Conservation (phyloP, 2,329 filamentous ascomycete species). For the Passalora sequoiae region DNA sequence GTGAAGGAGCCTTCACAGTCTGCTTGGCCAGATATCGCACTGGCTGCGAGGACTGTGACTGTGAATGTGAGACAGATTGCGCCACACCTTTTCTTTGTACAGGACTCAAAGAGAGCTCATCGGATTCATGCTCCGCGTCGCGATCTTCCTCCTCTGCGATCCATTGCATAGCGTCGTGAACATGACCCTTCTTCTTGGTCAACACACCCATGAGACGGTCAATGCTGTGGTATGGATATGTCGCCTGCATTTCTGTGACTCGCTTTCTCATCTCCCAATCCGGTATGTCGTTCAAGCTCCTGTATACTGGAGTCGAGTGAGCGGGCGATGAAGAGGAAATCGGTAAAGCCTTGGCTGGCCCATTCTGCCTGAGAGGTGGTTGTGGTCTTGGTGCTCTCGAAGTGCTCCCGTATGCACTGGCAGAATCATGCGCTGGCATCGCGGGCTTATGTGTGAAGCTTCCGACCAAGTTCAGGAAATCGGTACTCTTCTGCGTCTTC, state of each 20-base stretch:
- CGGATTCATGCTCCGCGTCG: constrained; percentile 18
- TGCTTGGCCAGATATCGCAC: constrained; percentile 48
- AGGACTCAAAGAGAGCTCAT: constrained; percentile 27
- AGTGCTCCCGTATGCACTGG: constrained; percentile 36
- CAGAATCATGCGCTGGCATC: constrained; percentile 37
- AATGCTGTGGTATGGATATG: constrained; percentile 47
- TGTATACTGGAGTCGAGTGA: constrained; percentile 34
- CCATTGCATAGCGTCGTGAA: constrained; percentile 50
- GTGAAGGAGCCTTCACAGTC: constrained; percentile 50
- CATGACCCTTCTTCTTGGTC: constrained; percentile 46
- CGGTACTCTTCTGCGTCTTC: constrained; percentile 8
- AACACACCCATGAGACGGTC: constrained; percentile 49
- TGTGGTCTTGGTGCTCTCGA: constrained; percentile 23
- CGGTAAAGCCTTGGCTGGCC: constrained; percentile 9
- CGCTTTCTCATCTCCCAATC: constrained; percentile 49
- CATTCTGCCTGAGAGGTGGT: constrained; percentile 10
- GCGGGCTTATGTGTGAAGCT: constrained; percentile 23
- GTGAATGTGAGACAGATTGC: constrained; percentile 13
- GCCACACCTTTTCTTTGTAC: constrained; percentile 26
- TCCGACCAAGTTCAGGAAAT: constrained; percentile 24
- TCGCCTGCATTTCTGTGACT: constrained; percentile 45
- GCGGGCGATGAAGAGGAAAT: constrained; percentile 2
- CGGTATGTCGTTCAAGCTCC: constrained; percentile 46
- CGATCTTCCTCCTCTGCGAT: constrained; percentile 35
- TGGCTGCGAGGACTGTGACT: constrained; percentile 19